Evolutionary conservation across 2,329 filamentous ascomycete genomes (phyloP).

Genomic region (Phaeosphaeria sp.): DNA sequence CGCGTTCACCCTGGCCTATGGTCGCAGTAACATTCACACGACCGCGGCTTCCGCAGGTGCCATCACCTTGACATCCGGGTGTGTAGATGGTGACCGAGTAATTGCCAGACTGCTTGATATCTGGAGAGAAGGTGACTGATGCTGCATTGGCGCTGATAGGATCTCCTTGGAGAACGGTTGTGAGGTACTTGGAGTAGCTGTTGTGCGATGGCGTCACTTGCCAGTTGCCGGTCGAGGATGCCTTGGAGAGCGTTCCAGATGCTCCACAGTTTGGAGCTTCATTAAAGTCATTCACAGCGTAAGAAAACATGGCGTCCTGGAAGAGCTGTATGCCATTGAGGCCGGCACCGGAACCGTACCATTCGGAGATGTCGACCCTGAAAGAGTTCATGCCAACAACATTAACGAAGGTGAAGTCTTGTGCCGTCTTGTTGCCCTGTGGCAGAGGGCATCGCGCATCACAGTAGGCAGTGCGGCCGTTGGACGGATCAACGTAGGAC

Average conservation of each 20-base stretch:
- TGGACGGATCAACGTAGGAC: constrained; percentile 78
- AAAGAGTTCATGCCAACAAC: constrained; percentile 89
- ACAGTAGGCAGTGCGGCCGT: constrained; percentile 73
- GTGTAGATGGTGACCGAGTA: constrained; percentile 93
- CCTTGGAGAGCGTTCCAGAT: constrained; percentile 61
- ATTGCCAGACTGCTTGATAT: constrained; percentile 87
- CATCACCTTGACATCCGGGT: constrained; percentile 84
- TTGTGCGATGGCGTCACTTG: constrained; percentile 68
- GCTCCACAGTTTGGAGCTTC: constrained; percentile 79
- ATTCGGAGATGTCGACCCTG: constrained; percentile 82
- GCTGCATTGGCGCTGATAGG: constrained; percentile 65
- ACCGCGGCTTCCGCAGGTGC: constrained; percentile 77
- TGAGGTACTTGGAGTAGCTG: constrained; percentile 80
- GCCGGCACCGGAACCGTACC: constrained; percentile 86
- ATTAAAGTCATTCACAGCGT: constrained; percentile 87
- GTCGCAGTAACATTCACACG: constrained; percentile 80
- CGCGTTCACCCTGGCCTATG: constrained; percentile 59
- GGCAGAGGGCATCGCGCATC: constrained; percentile 87
- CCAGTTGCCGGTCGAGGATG: constrained; percentile 79
- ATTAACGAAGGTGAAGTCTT: constrained; percentile 95
- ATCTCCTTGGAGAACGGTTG: constrained; percentile 65
- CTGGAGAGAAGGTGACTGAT: constrained; percentile 79
- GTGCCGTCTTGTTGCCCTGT: constrained; percentile 69
- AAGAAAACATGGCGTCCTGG: constrained; percentile 82
- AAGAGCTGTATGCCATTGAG: constrained; percentile 87